Evolutionary conservation across 2,329 filamentous ascomycete genomes (phyloP).

Genomic region (Emergomyces orientalis): DNA sequence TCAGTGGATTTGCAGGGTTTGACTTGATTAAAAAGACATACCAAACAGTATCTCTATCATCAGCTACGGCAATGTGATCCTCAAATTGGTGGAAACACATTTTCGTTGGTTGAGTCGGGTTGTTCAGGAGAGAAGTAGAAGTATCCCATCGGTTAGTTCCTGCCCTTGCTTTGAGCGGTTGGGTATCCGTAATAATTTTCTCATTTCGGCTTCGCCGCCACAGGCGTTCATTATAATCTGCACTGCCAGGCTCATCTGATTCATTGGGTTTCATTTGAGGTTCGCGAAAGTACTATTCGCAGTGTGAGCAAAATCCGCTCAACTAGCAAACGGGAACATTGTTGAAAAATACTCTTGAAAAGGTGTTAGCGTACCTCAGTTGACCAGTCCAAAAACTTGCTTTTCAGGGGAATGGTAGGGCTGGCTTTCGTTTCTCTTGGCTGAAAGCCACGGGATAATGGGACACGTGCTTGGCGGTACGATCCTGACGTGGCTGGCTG

Average conservation of each 20-base stretch:
- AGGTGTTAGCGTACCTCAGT: conserved; percentile 51
- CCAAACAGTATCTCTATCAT: conserved; percentile 80
- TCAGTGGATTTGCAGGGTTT: conserved; percentile 9
- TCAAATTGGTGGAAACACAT: conserved; percentile 98
- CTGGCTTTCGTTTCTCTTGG: conserved; percentile 50
- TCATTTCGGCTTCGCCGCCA: conserved; percentile 93
- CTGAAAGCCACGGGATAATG: conserved; percentile 67
- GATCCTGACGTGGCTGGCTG: conserved; percentile 54
- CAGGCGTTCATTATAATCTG: conserved; percentile 88
- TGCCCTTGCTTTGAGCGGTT: conserved; percentile 83
- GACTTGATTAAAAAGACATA: conserved; percentile 24
- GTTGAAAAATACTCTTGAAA: conserved; percentile 10
- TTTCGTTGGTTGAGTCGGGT: conserved; percentile 78
- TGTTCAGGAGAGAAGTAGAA: conserved; percentile 73
- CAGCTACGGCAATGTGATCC: conserved; percentile 84
- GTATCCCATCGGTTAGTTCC: conserved; percentile 81
- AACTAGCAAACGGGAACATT: background rate
- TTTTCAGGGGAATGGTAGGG: conserved; percentile 65
- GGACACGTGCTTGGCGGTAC: conserved; percentile 67
- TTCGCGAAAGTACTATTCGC: conserved; percentile 72
- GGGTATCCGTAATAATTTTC: conserved; percentile 80
- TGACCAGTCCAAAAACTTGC: conserved; percentile 87
- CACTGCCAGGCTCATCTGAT: conserved; percentile 89
- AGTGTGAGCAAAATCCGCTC: conserved; percentile 21
- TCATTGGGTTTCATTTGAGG: conserved; percentile 97